Conservation (phyloP, 108 stramenopile species). For the Bacterosira constricta region DNA sequence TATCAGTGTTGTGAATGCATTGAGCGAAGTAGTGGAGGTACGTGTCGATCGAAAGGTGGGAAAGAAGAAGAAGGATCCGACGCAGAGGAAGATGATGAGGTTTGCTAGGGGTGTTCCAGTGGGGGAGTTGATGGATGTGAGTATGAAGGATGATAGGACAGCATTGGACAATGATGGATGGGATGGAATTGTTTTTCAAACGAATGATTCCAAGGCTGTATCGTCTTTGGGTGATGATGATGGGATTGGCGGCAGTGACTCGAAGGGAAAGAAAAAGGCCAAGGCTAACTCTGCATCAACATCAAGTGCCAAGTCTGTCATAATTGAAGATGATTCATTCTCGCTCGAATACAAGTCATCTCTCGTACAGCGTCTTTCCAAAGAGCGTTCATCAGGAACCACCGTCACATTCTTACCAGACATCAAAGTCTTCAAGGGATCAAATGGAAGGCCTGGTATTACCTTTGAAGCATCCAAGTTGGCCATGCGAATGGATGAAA, state of each 20-base stretch:
- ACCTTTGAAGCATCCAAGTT: constrained; percentile 81
- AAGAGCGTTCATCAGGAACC: constrained; percentile 68
- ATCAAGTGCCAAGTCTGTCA: neutral
- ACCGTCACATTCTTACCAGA: constrained; percentile 87
- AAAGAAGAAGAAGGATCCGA: constrained; percentile 26
- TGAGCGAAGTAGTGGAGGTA: constrained; percentile 82
- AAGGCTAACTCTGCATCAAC: constrained; percentile 2
- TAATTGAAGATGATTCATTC: constrained; percentile 20
- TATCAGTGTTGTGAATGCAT: constrained; percentile 95
- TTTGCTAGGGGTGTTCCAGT: constrained; percentile 79
- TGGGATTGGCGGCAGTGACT: constrained; percentile 40
- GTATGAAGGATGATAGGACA: constrained; percentile 24
- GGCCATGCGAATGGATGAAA: constrained; percentile 82
- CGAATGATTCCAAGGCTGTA: constrained; percentile 8
- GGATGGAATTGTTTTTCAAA: constrained; percentile 36
- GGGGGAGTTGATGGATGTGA: constrained; percentile 48
- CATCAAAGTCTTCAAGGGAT: constrained; percentile 90
- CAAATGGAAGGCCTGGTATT: constrained; percentile 73
- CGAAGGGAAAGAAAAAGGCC: constrained; percentile 33
- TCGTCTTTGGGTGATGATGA: constrained; percentile 21
- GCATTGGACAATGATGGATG: constrained; percentile 19
- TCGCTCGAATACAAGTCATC: constrained; percentile 35
- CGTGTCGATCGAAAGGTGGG: constrained; percentile 67
- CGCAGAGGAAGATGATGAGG: constrained; percentile 55
- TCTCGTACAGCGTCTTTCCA: constrained; percentile 46